Evolutionary conservation across 2,329 filamentous ascomycete genomes (phyloP).

Genomic region (Cryphonectria japonica): DNA sequence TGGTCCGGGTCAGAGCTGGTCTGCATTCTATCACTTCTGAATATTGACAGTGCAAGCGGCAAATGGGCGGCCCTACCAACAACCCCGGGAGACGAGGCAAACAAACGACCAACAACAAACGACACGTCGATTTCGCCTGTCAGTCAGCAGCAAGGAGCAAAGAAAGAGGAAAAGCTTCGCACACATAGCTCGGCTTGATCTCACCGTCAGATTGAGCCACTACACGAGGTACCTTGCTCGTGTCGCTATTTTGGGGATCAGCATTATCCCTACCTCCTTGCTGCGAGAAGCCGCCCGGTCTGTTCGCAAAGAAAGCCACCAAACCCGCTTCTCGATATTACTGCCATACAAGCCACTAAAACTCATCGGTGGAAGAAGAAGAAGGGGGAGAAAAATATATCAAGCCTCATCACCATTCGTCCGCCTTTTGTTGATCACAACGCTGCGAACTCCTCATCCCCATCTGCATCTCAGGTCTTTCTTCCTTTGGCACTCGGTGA

Average conservation of each 20-base stretch:
- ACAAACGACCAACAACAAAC: background rate
- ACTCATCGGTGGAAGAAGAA: background rate
- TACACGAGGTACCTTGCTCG: background rate
- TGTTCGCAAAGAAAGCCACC: background rate
- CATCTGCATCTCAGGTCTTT: background rate
- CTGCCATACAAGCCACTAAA: background rate
- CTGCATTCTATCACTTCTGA: background rate
- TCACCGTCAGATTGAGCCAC: background rate
- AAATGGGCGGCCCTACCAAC: background rate
- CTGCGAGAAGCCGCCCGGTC: constrained; percentile 2
- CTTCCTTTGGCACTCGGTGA: background rate
- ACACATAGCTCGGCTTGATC: background rate
- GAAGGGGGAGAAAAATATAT: background rate
- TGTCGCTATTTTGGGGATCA: constrained; percentile 2
- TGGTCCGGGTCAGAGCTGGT: background rate
- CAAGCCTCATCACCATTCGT: background rate
- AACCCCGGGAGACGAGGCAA: background rate
- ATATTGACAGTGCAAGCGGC: background rate
- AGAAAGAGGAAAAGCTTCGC: background rate
- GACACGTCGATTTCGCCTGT: background rate
- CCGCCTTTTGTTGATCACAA: background rate
- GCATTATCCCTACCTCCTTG: background rate
- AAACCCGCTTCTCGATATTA: background rate
- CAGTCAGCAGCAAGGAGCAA: background rate
- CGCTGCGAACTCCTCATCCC: background rate